Base-by-base conservation (phyloP, 768 basidiomycete genomes). In the Dioszegia aurantiaca region DNA sequence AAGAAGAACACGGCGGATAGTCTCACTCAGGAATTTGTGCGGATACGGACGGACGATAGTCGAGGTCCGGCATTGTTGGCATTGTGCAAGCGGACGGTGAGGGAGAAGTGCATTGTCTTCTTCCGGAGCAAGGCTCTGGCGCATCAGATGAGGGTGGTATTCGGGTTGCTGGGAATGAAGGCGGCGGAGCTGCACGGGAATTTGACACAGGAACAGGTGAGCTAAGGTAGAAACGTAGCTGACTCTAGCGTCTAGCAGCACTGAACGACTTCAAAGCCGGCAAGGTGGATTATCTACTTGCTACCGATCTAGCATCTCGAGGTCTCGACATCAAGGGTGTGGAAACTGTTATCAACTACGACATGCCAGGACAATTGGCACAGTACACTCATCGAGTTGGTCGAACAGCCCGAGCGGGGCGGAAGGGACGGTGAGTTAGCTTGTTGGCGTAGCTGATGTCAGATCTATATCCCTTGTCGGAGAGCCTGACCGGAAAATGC, bases 381-480 rank as follows among this genome's bases (percentile, higher is more conserved):
- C 91, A 92, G 68, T 99, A 99, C 78, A 83, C 97, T 30, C 95
- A 99, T 76, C 88, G 95, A 59, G 94, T 98, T 23, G 95, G 95
- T 67, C 84, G 95, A 73, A 99, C 95, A 47, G 95, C 95, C 27
- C 86, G 95, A 72, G 94, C 95, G 3, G 95, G 95, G 4, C 84
- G 83, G 65, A 87, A 86, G 71, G 95, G 95, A 77, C 84, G 93
- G 89, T 90, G 63, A 64, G 87, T 79, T 33, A 14, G 14, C 9
- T 31, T 19, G 3, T 39, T 12, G 12, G 4, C 36, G 4, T 11
- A 9, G 28, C 51, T 30, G 11, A 47, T 19, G 5, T 12, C 63
- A 93, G 91, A 53, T 93, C 95, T 24, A 86, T 98, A 39, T 93
- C 94, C 0, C 82, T 99, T 28, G 90, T 99, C 28, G 94, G 95